Conservation (phyloP, 495 filamentous ascomycete species). For the Penicillium daleae region DNA sequence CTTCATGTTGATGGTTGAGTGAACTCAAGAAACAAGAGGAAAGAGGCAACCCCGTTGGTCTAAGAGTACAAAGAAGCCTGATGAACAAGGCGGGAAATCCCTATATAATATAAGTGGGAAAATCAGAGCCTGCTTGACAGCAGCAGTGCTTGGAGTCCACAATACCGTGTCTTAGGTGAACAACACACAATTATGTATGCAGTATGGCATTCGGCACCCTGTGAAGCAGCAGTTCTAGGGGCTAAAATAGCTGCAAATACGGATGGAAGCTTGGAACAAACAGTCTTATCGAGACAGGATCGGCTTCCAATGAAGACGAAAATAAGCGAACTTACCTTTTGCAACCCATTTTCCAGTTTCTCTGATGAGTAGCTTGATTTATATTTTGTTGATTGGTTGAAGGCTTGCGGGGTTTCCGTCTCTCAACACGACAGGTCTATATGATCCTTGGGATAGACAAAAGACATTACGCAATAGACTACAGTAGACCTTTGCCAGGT, state of each 20-base stretch:
- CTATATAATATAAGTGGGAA: background rate
- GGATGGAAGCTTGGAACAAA: background rate
- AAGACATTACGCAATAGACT: background rate
- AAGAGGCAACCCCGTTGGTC: background rate
- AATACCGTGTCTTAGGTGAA: background rate
- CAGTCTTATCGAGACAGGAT: background rate
- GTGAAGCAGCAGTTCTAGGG: background rate
- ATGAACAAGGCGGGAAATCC: background rate
- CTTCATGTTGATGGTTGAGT: slow-evolving; percentile 10
- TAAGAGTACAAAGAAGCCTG: background rate
- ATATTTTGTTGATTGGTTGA: background rate
- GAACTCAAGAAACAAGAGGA: background rate
- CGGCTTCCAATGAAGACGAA: background rate
- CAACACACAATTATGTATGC: background rate
- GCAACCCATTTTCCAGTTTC: background rate
- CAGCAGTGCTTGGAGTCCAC: background rate
- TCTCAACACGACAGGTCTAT: too few relatives aligned
- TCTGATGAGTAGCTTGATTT: background rate
- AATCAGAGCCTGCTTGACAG: background rate
- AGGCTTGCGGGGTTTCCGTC: background rate
- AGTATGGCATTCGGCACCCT: background rate
- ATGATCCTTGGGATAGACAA: background rate
- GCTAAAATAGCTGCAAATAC: background rate
- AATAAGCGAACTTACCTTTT: background rate
- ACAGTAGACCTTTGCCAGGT: background rate